These are phyloP conservation scores for Sideroxylon spinosum DNA, from an alignment of 179 eudicot species.

Conservation along the genomic window DNA sequence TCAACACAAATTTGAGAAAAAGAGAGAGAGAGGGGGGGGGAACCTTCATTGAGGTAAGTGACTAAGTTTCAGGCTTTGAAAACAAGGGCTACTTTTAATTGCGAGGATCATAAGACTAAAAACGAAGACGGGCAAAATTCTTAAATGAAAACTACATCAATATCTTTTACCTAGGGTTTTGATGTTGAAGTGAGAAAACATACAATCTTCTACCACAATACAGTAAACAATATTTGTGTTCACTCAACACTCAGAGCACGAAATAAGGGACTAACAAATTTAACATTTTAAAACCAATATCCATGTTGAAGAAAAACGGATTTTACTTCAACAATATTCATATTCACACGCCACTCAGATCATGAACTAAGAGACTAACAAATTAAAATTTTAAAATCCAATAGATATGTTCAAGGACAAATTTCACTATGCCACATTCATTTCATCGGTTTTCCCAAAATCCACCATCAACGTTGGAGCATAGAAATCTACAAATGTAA, in stretches of 20 bases:
- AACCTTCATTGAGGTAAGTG: background rate
- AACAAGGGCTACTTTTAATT: background rate
- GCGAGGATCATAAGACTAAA: background rate
- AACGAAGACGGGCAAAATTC: background rate
- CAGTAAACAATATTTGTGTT: background rate
- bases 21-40: too few relatives aligned
- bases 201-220: background rate
- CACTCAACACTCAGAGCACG: background rate
- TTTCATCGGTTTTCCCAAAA: background rate
- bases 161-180: background rate
- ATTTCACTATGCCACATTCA: background rate
- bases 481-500: background rate
- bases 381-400: too few relatives aligned
- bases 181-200: background rate
- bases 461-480: constrained; percentile 1
- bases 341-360: too few relatives aligned
- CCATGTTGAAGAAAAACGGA: background rate
- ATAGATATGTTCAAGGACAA: too few relatives aligned
- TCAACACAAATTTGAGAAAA: too few relatives aligned
- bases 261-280: background rate
- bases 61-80: background rate
- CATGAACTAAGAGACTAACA: too few relatives aligned
- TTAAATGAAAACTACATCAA: background rate
- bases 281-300: background rate
- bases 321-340: too few relatives aligned